Percentiles rank a stretch among this genome's conserved stretches.
These are phyloP conservation scores for Starmerella tilneyi DNA, from an alignment of 805 yeast genomes.

Conservation along the genomic window DNA sequence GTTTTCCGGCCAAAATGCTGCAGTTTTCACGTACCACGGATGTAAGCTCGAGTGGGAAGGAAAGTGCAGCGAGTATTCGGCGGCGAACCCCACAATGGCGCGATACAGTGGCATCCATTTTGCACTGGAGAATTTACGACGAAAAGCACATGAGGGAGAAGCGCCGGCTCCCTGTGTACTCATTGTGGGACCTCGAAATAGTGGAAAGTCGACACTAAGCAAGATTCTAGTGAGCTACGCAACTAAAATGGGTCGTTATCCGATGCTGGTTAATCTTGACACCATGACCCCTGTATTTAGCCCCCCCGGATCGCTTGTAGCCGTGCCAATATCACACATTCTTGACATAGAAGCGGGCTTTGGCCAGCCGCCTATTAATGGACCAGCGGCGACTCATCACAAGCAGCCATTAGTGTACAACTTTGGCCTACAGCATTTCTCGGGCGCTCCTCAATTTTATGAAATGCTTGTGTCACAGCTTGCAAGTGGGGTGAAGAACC, in stretches of 20 bases:
- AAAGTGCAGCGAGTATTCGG: constrained; percentile 42
- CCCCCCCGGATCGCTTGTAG: constrained; percentile 75
- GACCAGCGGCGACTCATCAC: constrained; percentile 44
- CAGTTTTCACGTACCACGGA: constrained; percentile 56
- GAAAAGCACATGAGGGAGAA: constrained; percentile 13
- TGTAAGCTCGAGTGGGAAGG: constrained; percentile 45
- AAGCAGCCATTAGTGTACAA: constrained; percentile 80
- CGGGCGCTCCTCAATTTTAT: constrained; percentile 50
- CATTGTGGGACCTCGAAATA: constrained; percentile 57
- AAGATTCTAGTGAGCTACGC: constrained; percentile 69
- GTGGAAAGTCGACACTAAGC: constrained; percentile 71
- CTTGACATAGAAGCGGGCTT: constrained; percentile 69
- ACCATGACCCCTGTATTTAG: constrained; percentile 62
- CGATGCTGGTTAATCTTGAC: constrained; percentile 68
- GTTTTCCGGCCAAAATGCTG: constrained; percentile 46
- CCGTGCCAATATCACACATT: constrained; percentile 71
- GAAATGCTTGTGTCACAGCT: constrained; percentile 41
- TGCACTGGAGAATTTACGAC: constrained; percentile 52
- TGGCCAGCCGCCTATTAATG: constrained; percentile 64
- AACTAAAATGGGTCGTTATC: constrained; percentile 54
- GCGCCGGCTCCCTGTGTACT: constrained; percentile 41
- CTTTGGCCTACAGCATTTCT: constrained; percentile 57
- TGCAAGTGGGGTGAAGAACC: constrained; percentile 37
- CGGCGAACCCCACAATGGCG: constrained; percentile 61
- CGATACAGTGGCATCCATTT: constrained; percentile 61